These are phyloP conservation scores for Lachnellula occidentalis DNA, from an alignment of 2,329 filamentous ascomycete genomes.

Conservation along the genomic window DNA sequence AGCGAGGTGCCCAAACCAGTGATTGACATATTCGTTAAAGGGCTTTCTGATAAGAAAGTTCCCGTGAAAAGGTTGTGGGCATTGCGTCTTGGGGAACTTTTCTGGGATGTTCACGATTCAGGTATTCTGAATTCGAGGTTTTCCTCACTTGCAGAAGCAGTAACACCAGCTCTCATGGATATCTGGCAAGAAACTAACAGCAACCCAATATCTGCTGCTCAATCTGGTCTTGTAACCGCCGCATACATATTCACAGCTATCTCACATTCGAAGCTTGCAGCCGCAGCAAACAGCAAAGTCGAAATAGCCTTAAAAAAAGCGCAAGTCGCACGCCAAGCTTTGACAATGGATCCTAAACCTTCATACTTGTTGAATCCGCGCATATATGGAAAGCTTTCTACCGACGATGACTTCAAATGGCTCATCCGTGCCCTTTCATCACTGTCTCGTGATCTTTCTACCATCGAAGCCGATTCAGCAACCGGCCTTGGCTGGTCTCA, in stretches of 20 bases:
- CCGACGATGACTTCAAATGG: constrained; percentile 75
- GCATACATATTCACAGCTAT: constrained; percentile 71
- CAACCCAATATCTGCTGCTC: constrained; percentile 73
- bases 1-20: constrained; percentile 59
- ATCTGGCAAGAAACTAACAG: constrained; percentile 71
- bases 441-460: constrained; percentile 46
- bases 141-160: constrained; percentile 46
- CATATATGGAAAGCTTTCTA: constrained; percentile 73
- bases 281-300: constrained; percentile 51
- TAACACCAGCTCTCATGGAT: constrained; percentile 54
- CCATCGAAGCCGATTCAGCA: constrained; percentile 41
- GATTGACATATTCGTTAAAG: constrained; percentile 70
- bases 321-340: constrained; percentile 57
- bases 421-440: constrained; percentile 64
- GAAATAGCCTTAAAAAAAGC: constrained; percentile 55
- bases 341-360: constrained; percentile 70
- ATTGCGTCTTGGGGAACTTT: constrained; percentile 63
- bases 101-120: constrained; percentile 52
- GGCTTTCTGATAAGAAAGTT: constrained; percentile 77
- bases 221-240: constrained; percentile 75
- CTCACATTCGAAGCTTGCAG: constrained; percentile 45
- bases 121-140: constrained; percentile 43
- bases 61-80: constrained; percentile 76
- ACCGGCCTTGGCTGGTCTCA: constrained; percentile 74
- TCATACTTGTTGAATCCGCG: constrained; percentile 82